These are phyloP conservation scores for Solanum lycopersicoides DNA, from an alignment of 257 asterid genomes.

Conservation along the genomic window DNA sequence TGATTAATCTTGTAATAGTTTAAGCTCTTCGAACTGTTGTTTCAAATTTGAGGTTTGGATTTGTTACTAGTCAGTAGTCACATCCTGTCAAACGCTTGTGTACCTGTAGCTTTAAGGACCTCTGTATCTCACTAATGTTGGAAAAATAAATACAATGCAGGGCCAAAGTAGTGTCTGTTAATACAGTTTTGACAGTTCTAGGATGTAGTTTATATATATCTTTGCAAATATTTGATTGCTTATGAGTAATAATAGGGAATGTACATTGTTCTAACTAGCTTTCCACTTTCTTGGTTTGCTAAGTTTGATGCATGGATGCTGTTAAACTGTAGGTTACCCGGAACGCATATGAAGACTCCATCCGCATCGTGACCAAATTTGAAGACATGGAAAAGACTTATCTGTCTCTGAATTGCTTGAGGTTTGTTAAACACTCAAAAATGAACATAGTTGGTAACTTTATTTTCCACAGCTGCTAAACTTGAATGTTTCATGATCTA, in stretches of 20 bases:
- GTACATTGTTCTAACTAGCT: not conserved
- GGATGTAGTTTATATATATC: not conserved
- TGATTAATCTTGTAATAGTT: not conserved
- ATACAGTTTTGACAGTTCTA: not conserved
- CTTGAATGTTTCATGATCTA: not conserved
- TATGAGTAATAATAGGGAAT: not conserved
- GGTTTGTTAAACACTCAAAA: constrained; percentile 33
- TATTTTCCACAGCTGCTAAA: not conserved
- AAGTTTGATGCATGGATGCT: constrained; percentile 1
- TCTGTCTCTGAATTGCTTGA: constrained; percentile 53
- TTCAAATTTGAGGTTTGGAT: not conserved
- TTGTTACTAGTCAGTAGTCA: not conserved
- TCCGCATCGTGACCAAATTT: constrained; percentile 69
- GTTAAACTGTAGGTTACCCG: constrained; percentile 50
- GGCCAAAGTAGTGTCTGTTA: not conserved
- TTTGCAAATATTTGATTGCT: not conserved
- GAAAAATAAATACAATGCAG: not conserved
- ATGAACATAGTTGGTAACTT: not conserved
- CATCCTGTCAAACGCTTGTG: not conserved
- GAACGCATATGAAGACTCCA: constrained; percentile 82
- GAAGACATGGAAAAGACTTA: constrained; percentile 72
- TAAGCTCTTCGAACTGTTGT: not conserved
- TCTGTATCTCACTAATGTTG: not conserved
- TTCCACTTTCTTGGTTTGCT: constrained; percentile 1
- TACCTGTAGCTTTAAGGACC: not conserved